Evolutionary conservation across 768 basidiomycete genomes (phyloP), one percentile per base, ranked within the genome.

Genomic region (Suillus lakei): DNA sequence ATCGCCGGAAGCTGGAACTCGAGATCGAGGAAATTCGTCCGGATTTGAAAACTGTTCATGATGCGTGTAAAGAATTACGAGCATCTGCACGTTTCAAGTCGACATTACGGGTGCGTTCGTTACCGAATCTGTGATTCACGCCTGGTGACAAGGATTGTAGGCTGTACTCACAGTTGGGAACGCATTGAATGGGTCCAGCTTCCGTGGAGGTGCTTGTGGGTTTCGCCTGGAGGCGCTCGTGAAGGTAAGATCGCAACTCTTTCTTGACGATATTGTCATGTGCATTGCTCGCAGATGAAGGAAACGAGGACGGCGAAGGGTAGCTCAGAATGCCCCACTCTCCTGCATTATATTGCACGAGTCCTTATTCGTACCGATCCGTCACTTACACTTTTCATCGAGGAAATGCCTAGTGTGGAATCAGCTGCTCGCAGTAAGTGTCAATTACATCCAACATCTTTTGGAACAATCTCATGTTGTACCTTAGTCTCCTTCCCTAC

Each of bases 261-360:
- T 28, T 12, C 12, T 34, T 44, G 15, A 18, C 32, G n/a, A 15
- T 8, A 30, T 15, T 7, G 5, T 16, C n/a, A 60, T 18, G 7
- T 41, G 26, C 38, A 21, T 50, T 59, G 4, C 39, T 55, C 26
- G 38, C 67, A 97, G 95, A 77, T 95, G 78, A 90, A 88, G 72
- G 94, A 96, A 69, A 95, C 90, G 9, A 93, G 87, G 77, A 92
- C 93, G 0, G 87, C 85, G 0, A 89, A 86, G 64, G 86, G 85
- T 0, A 85, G 86, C 0, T 58, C 86, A 0, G 87, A 87, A 8
- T 96, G 93, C 68, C 94, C 95, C 0, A 97, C 95, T 0, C 80
- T 98, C n/a, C 82, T 98, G 15, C 96, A 97, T 74, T 97, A 95
- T 73, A 75, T 97, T n/a, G 93, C 92, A 15, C 84, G 86, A 55